Evolutionary conservation across 2,329 filamentous ascomycete species (phyloP).

Genomic region (Aspergillus pseudoviridinutans): DNA sequence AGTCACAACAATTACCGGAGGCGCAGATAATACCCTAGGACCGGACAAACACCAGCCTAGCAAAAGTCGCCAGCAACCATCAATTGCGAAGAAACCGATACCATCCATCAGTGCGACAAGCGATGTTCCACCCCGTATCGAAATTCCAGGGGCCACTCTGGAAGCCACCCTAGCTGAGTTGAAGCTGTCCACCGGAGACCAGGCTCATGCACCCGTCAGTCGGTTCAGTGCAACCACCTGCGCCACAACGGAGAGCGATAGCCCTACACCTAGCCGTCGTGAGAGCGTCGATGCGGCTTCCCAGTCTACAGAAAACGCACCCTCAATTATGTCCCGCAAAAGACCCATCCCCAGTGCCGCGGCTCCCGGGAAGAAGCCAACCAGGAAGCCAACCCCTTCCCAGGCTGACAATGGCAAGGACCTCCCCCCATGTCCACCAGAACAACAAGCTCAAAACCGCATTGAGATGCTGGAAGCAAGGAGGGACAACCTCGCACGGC

Average conservation of each 20-base stretch:
- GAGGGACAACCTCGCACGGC: slow-evolving; percentile 61
- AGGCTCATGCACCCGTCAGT: slow-evolving; percentile 51
- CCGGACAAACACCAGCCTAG: slow-evolving; percentile 16
- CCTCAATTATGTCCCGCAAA: slow-evolving; percentile 40
- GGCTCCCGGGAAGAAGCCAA: slow-evolving; percentile 30
- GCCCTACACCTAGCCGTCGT: slow-evolving; percentile 38
- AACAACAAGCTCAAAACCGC: slow-evolving; percentile 58
- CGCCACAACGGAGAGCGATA: slow-evolving; percentile 49
- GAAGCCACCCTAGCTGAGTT: slow-evolving; percentile 30
- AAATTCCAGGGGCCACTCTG: slow-evolving; percentile 25
- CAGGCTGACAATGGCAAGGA: slow-evolving; percentile 46
- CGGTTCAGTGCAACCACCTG: slow-evolving; percentile 64
- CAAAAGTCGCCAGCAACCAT: slow-evolving; percentile 31
- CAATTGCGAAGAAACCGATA: slow-evolving; percentile 5
- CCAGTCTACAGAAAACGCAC: slow-evolving; percentile 28
- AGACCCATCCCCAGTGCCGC: slow-evolving; percentile 33
- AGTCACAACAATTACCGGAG: slow-evolving; percentile 32
- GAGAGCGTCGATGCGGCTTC: slow-evolving; percentile 28
- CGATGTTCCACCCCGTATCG: slow-evolving; percentile 19
- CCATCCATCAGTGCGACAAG: slow-evolving; percentile 9
- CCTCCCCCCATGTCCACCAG: slow-evolving; percentile 59
- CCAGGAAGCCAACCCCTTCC: slow-evolving; percentile 43
- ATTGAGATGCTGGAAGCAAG: slow-evolving; percentile 64
- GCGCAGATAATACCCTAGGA: slow-evolving; percentile 13
- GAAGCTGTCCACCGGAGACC: slow-evolving; percentile 31